Percentiles rank a stretch among this genome's conserved stretches.
phyloP scores from a whole-genome alignment of 768 basidiomycete species.

The Mycena haematopus region DNA sequence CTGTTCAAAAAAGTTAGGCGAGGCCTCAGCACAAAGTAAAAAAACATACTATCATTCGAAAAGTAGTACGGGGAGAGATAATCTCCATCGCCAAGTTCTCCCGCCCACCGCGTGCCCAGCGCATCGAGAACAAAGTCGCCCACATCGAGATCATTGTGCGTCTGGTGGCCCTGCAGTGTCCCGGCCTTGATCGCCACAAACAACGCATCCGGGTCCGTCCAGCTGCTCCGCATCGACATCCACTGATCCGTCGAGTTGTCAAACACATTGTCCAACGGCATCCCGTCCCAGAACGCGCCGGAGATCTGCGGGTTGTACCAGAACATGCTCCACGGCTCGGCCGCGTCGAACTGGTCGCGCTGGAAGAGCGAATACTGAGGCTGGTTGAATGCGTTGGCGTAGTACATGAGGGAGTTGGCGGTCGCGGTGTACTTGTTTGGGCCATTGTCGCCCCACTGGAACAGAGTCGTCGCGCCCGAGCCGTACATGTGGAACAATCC shows the following conservation, averaged over 20 bases:
- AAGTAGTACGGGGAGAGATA: conserved; percentile 25
- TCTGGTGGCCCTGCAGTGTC: conserved; percentile 81
- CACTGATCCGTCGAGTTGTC: conserved; percentile 76
- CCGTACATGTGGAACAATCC: conserved; percentile 92
- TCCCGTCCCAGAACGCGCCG: conserved; percentile 90
- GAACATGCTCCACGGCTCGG: conserved; percentile 87
- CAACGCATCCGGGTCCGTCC: conserved; percentile 85
- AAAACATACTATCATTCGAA: conserved; percentile 25
- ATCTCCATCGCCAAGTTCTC: conserved; percentile 72
- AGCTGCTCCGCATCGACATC: conserved; percentile 90
- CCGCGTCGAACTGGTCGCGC: conserved; percentile 83
- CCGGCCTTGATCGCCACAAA: conserved; percentile 93
- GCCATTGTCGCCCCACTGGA: conserved; percentile 54
- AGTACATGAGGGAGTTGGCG: conserved; percentile 87
- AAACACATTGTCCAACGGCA: conserved; percentile 86
- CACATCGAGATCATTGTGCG: conserved; percentile 92
- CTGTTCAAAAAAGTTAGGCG: background rate
- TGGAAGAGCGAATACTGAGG: conserved; percentile 88
- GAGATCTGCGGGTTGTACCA: conserved; percentile 75
- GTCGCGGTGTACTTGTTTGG: conserved; percentile 94
- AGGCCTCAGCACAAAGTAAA: background rate
- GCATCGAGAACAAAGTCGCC: conserved; percentile 98
- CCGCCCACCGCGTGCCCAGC: conserved; percentile 91
- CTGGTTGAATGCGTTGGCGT: conserved; percentile 68
- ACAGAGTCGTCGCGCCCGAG: conserved; percentile 82